Percentiles rank a stretch among this genome's conserved stretches.
Conservation (phyloP, 1,284 basidiomycete species). For the Fomitopsis schrenkii region DNA sequence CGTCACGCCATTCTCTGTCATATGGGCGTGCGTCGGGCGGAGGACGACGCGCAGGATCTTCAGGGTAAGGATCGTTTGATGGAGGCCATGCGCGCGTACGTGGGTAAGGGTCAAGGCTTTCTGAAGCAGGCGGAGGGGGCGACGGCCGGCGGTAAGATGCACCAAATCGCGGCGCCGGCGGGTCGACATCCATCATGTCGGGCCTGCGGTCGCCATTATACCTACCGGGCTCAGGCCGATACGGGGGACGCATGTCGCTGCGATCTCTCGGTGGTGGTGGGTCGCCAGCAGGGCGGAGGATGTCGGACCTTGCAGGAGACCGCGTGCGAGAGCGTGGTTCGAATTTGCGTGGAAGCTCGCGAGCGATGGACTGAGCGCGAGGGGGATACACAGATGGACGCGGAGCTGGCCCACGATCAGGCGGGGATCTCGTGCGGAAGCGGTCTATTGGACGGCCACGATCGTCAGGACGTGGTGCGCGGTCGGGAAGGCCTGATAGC, state of each 20-base stretch:
- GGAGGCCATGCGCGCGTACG: slow-evolving; percentile 23
- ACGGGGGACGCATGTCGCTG: slow-evolving; percentile 11
- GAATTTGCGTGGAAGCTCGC: slow-evolving; percentile 23
- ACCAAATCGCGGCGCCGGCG: slow-evolving; percentile 14
- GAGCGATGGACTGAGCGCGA: slow-evolving; percentile 22
- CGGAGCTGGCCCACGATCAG: slow-evolving; percentile 16
- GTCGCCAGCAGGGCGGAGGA: slow-evolving; percentile 15
- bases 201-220: slow-evolving; percentile 18
- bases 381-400: slow-evolving; percentile 13
- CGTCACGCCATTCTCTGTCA: slow-evolving; percentile 23
- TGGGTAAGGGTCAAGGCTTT: slow-evolving; percentile 13
- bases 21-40: slow-evolving; percentile 16
- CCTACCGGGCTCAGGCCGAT: slow-evolving; percentile 18
- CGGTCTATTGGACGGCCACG: slow-evolving; percentile 20
- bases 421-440: slow-evolving; percentile 10
- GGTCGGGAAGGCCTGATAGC: slow-evolving; percentile 9
- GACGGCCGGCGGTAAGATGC: slow-evolving; percentile 19
- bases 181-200: slow-evolving; percentile 24
- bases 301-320: slow-evolving; percentile 20
- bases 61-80: slow-evolving; percentile 18
- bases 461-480: slow-evolving; percentile 14
- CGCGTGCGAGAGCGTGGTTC: slow-evolving; percentile 20
- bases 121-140: slow-evolving; percentile 5
- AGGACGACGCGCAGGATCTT: slow-evolving; percentile 10
- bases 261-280: slow-evolving; percentile 13